These are phyloP conservation scores for Trebouxia sp. DNA, from an alignment of 139 green algal genomes.

Conservation along the genomic window DNA sequence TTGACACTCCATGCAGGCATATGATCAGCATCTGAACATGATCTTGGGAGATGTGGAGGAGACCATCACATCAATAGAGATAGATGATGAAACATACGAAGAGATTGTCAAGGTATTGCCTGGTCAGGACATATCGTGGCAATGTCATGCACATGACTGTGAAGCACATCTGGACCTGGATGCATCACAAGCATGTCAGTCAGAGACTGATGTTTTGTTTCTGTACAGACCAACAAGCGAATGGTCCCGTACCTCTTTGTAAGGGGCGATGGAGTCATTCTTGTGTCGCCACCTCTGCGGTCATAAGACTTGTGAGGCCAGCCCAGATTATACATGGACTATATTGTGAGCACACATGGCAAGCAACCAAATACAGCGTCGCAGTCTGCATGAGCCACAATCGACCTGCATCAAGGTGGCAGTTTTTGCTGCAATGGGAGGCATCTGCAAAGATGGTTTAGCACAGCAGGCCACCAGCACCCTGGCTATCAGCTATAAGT, in stretches of 20 bases:
- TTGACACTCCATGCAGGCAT: slow-evolving; percentile 90
- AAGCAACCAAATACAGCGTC: too few relatives aligned
- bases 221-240: slow-evolving; percentile 87
- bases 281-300: slow-evolving; percentile 90
- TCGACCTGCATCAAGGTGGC: too few relatives aligned
- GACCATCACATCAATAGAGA: slow-evolving; percentile 91
- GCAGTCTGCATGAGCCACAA: too few relatives aligned
- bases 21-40: slow-evolving; percentile 99
- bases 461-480: too few relatives aligned
- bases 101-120: slow-evolving; percentile 98
- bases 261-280: slow-evolving; percentile 92
- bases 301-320: slow-evolving; percentile 46
- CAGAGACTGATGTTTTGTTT: neutral
- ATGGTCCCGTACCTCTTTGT: slow-evolving; percentile 94
- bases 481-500: too few relatives aligned
- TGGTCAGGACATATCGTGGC: too few relatives aligned
- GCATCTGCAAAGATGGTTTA: too few relatives aligned
- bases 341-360: too few relatives aligned
- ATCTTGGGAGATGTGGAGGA: slow-evolving; percentile 99
- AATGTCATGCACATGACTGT: too few relatives aligned
- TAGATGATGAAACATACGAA: slow-evolving; percentile 99
- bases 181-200: neutral
- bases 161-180: too few relatives aligned
- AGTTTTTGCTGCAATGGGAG: too few relatives aligned
- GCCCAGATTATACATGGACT: too few relatives aligned